Base-by-base conservation (phyloP, 768 basidiomycete genomes). In the Boletellus sp. region DNA sequence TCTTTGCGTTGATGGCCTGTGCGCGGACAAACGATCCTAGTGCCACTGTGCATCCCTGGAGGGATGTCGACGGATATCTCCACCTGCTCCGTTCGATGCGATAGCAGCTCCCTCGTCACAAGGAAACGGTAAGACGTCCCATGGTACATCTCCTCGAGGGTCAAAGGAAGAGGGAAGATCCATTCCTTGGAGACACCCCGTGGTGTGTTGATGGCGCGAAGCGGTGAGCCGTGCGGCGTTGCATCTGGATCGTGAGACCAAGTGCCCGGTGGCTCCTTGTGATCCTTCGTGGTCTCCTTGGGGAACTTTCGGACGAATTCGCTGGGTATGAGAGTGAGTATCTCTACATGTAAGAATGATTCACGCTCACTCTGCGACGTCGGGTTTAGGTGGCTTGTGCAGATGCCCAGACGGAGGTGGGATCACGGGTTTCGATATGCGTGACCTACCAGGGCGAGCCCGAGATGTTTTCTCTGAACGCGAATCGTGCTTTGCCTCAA, bases 1-100 rank as follows among this genome's bases (percentile, higher is more conserved):
- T 77, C 74, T 52, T 72, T 70, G 48, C 77, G 71, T 57, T 87
- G 83, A 67, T 86, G 82, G n/a, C 85, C 85, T 8, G 79, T 77
- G n/a, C 76, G 73, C 33, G 78, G 75, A 51, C 83, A 85, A 34
- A 79, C 61, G 31, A 87, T 79, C 51, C 75, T 74, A 19, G 82
- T 83, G 8, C 83, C 83, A 23, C 70, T 68, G 44, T 76, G 78
- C 66, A 80, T 85, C 7, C 85, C 84, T 17, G 81, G 73, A 51
- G 81, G 78, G 37, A 88, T 72, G 43, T 78, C 74, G 48, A 87
- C 66, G 44, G 81, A 78, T 24, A 85, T 75, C 47, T 84, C 69
- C 19, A 84, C 77, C 40, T 76, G 71, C 58, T 80, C 78, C 10
- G 69, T 73, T 61, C 65, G 68, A 19, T 74, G 76, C 9, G 77